A percentile compares a stretch with the other conserved stretches of the same genome.
Evolutionary conservation across 176 grass and related monocot genomes (phyloP).

Genomic region (Oryza brachyantha): DNA sequence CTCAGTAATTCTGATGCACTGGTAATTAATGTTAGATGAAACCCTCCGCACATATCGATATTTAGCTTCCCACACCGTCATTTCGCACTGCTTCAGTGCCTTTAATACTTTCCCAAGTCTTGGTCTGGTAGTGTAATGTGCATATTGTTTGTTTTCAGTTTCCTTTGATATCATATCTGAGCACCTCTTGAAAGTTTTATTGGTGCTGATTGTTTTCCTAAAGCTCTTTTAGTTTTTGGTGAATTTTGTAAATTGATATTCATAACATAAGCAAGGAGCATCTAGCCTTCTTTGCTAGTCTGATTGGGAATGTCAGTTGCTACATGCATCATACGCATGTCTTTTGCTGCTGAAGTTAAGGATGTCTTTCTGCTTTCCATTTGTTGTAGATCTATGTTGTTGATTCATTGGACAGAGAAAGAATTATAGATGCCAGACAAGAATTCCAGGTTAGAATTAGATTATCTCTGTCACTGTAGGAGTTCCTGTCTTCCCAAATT

Average conservation of each 20-base stretch:
- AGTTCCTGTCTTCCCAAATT: not conserved
- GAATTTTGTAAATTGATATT: not conserved
- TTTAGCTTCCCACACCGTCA: conserved; percentile 11
- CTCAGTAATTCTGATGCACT: conserved; percentile 90
- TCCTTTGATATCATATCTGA: not conserved
- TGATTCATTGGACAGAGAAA: conserved; percentile 96
- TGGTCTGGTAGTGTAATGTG: not conserved
- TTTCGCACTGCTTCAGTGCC: not conserved
- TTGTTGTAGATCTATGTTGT: conserved; percentile 85
- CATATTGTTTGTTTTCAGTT: not conserved
- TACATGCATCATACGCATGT: not conserved
- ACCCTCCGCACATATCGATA: not conserved
- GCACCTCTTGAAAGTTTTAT: not conserved
- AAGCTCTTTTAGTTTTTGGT: not conserved
- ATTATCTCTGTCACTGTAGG: not conserved
- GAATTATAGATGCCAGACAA: conserved; percentile 66
- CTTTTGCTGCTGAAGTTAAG: not conserved
- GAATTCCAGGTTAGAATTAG: conserved; percentile 82
- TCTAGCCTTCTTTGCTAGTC: conserved; percentile 18
- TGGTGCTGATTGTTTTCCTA: not conserved
- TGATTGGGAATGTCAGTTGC: not conserved
- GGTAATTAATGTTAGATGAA: conserved; percentile 40
- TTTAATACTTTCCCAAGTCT: conserved; percentile 1
- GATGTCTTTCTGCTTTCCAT: conserved; percentile 27
- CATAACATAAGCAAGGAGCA: not conserved